Evolutionary conservation across 2,329 filamentous ascomycete genomes (phyloP).

Genomic region (Neoarthrinium moseri): DNA sequence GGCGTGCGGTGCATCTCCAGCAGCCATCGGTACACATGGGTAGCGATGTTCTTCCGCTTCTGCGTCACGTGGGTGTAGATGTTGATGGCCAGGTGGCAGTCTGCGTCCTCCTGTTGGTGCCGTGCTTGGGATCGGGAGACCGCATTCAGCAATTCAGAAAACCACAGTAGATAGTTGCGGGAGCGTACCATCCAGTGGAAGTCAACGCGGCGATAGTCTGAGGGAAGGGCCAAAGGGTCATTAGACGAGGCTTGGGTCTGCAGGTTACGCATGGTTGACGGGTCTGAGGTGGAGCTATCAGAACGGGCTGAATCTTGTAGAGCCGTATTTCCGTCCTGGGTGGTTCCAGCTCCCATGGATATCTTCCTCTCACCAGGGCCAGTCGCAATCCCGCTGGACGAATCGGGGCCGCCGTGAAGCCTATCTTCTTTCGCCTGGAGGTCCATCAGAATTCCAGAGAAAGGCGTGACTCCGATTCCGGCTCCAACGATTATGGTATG

Average conservation of each 20-base stretch:
- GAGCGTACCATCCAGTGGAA: conserved; percentile 62
- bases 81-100: conserved; percentile 46
- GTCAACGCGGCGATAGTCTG: conserved; percentile 49
- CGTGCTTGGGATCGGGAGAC: conserved; percentile 37
- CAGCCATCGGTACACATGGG: conserved; percentile 55
- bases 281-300: no score
- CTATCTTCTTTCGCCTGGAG: conserved; percentile 41
- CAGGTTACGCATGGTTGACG: neutral
- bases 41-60: conserved; percentile 50
- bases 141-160: conserved; percentile 54
- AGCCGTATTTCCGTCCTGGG: no score
- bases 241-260: conserved; percentile 13
- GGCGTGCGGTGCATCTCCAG: conserved; percentile 55
- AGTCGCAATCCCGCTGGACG: neutral
- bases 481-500: conserved; percentile 55
- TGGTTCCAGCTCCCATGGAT: neutral
- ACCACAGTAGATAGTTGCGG: conserved; percentile 55
- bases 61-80: conserved; percentile 57
- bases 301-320: no score
- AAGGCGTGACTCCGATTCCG: conserved; percentile 58
- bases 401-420: conserved; percentile 8
- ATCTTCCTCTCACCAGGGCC: neutral
- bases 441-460: conserved; percentile 55
- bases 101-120: conserved; percentile 31
- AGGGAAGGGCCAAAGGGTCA: conserved; percentile 23